These are phyloP conservation scores for Mycena capillaripes DNA, from an alignment of 768 basidiomycete genomes.

Conservation along the genomic window DNA sequence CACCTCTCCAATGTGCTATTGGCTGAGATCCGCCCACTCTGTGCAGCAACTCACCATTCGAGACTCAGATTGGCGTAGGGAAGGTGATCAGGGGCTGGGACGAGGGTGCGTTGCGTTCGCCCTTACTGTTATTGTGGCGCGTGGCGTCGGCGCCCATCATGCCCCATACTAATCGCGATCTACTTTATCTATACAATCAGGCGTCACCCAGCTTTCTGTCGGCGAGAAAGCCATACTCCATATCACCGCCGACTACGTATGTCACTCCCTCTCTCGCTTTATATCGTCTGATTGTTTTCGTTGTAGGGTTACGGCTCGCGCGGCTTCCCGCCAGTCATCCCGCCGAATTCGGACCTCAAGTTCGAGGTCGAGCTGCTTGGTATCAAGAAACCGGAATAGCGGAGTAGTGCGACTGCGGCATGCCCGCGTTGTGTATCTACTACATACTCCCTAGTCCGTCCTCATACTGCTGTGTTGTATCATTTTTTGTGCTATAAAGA, in stretches of 20 bases:
- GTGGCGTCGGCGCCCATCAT: too few relatives aligned
- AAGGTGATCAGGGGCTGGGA: constrained; percentile 94
- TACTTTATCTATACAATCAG: too few relatives aligned
- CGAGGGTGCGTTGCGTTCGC: too few relatives aligned
- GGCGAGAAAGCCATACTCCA: constrained; percentile 80
- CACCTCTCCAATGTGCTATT: neutral
- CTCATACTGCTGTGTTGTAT: constrained; percentile 21
- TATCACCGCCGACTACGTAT: constrained; percentile 83
- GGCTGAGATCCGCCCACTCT: constrained; percentile 29
- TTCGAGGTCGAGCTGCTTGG: constrained; percentile 89
- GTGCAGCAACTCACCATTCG: constrained; percentile 69
- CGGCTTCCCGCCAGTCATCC: constrained; percentile 87
- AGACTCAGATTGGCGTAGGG: constrained; percentile 81
- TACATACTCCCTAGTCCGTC: too few relatives aligned
- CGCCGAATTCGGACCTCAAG: constrained; percentile 77
- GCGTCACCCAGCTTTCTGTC: constrained; percentile 81
- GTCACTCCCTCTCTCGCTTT: constrained; percentile 45
- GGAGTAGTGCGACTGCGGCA: neutral
- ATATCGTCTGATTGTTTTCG: constrained; percentile 18
- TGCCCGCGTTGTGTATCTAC: neutral
- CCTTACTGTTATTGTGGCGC: too few relatives aligned
- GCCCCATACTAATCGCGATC: too few relatives aligned
- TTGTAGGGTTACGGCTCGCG: constrained; percentile 77
- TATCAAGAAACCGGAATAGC: constrained; percentile 58
- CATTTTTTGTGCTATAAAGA: constrained; percentile 29